phyloP scores from a whole-genome alignment of 495 filamentous ascomycete species.

The Aspergillus olivimuriae region DNA sequence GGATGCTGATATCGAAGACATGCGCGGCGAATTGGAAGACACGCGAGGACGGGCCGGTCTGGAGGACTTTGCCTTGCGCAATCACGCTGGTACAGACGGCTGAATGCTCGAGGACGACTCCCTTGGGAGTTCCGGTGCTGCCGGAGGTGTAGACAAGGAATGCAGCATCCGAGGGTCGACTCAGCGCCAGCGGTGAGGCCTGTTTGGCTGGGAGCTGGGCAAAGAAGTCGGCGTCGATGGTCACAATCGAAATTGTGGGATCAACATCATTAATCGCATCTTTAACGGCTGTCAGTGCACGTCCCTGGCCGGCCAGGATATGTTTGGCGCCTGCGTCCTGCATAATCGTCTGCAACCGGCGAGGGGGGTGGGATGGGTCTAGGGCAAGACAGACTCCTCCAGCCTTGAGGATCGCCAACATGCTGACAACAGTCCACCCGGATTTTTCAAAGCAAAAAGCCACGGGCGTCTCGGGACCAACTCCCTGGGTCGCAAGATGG shows the following conservation, averaged over 20 bases:
- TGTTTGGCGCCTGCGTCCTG: constrained; percentile 36
- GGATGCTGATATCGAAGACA: constrained; percentile 51
- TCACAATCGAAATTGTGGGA: neutral
- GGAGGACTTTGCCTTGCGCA: neutral
- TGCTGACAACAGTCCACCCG: constrained; percentile 29
- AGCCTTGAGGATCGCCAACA: constrained; percentile 40
- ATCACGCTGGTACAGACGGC: constrained; percentile 1
- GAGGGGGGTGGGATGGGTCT: constrained; percentile 38
- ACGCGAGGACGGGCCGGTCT: constrained; percentile 14
- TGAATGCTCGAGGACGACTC: constrained; percentile 27
- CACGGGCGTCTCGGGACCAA: constrained; percentile 27
- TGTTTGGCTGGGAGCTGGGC: too few relatives aligned
- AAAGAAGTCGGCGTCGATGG: too few relatives aligned
- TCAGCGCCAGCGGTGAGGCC: neutral
- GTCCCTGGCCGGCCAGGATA: constrained; percentile 32
- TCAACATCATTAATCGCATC: neutral
- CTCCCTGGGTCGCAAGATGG: constrained; percentile 11
- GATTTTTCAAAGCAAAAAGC: constrained; percentile 43
- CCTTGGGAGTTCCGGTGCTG: constrained; percentile 36
- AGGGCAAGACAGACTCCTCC: constrained; percentile 42
- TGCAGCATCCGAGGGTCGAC: neutral
- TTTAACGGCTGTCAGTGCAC: neutral
- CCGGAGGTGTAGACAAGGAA: constrained; percentile 34
- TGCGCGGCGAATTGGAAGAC: constrained; percentile 54
- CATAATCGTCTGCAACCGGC: constrained; percentile 38